These are phyloP conservation scores for Acanthochlamys bracteata DNA, from an alignment of 106 monocot species.

Conservation along the genomic window DNA sequence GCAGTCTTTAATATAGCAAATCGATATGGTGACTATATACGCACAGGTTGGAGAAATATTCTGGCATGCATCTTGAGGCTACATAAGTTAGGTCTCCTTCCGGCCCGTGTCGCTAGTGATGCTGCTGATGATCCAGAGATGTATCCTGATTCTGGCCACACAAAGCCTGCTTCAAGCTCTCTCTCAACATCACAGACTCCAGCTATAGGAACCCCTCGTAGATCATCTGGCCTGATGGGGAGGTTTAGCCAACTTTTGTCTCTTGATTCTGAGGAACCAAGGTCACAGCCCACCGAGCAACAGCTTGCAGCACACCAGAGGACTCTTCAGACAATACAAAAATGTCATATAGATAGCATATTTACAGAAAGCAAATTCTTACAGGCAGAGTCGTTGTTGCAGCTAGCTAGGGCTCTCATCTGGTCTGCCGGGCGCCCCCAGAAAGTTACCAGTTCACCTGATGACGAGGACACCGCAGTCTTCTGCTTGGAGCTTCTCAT, in stretches of 20 bases:
- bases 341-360: constrained; percentile 63
- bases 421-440: constrained; percentile 52
- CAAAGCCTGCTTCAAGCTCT: constrained; percentile 28
- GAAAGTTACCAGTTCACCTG: constrained; percentile 34
- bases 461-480: constrained; percentile 63
- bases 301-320: constrained; percentile 52
- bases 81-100: constrained; percentile 62
- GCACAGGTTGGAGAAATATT: constrained; percentile 64
- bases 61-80: constrained; percentile 60
- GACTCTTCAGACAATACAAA: constrained; percentile 50
- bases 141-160: constrained; percentile 22
- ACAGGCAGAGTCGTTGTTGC: constrained; percentile 56
- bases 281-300: constrained; percentile 60
- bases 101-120: constrained; percentile 53
- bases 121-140: constrained; percentile 42
- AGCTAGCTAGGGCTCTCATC: constrained; percentile 55
- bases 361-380: constrained; percentile 78
- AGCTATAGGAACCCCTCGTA: constrained; percentile 26
- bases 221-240: constrained; percentile 55
- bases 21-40: constrained; percentile 56
- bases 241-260: constrained; percentile 62
- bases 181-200: constrained; percentile 30
- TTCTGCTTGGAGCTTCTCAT: constrained; percentile 73
- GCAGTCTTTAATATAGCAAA: constrained; percentile 61
- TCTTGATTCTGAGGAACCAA: constrained; percentile 54